Evolutionary conservation across 2,329 filamentous ascomycete species (phyloP).

Genomic region (Fusarium protoensiforme): DNA sequence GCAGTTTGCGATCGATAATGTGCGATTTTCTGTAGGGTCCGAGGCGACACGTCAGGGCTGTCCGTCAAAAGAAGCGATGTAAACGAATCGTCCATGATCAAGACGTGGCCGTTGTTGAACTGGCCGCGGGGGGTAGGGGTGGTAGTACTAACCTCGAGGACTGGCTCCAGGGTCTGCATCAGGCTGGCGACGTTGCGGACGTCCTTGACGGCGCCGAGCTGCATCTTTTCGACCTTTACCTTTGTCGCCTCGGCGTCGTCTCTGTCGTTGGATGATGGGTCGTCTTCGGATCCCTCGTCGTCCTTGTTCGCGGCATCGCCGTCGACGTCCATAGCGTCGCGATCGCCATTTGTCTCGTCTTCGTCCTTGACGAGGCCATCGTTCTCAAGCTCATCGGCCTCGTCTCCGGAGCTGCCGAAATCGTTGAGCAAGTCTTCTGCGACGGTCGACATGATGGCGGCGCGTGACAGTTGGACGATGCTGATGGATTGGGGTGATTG

Average conservation of each 20-base stretch:
- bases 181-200: conserved; percentile 82
- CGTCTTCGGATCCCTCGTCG: conserved; percentile 58
- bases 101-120: conserved; percentile 23
- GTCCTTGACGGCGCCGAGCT: conserved; percentile 77
- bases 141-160: conserved; percentile 78
- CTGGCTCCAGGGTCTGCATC: conserved; percentile 83
- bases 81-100: conserved; percentile 61
- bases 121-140: conserved; percentile 36
- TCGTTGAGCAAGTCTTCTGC: conserved; percentile 94
- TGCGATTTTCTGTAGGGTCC: conserved; percentile 77
- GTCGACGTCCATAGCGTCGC: conserved; percentile 63
- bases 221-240: conserved; percentile 84
- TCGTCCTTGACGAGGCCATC: conserved; percentile 58
- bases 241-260: conserved; percentile 78
- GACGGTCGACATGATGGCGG: conserved; percentile 80
- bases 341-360: conserved; percentile 57
- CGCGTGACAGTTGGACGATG: conserved; percentile 10
- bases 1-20: conserved; percentile 78
- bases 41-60: conserved; percentile 75
- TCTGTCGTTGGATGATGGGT: conserved; percentile 56
- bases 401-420: conserved; percentile 72
- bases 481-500: conserved; percentile 16
- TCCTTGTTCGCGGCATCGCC: conserved; percentile 56
- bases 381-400: conserved; percentile 72
- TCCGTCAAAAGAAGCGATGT: conserved; percentile 66